Conservation (phyloP, 345 rosid species). For the Bretschneidera sinensis region DNA sequence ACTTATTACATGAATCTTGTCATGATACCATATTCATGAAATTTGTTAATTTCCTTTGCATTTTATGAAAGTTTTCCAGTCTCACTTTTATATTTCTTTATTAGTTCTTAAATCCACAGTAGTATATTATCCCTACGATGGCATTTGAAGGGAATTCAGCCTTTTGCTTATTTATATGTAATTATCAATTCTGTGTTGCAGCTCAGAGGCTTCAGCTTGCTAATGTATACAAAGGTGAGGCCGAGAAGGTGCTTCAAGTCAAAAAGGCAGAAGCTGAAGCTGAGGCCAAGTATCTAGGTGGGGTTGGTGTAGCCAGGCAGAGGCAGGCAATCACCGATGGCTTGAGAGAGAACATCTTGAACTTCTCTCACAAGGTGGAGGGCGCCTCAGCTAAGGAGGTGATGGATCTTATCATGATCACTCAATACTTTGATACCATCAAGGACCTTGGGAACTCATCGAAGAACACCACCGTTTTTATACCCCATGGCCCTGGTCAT, state of each 20-base stretch:
- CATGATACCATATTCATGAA: no score
- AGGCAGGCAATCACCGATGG: conserved; percentile 98
- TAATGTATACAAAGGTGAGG: conserved; percentile 98
- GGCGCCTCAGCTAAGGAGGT: conserved; percentile 94
- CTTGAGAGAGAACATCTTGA: conserved; percentile 86
- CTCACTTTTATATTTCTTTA: no score
- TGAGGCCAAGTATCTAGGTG: conserved; percentile 91
- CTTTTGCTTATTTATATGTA: not conserved
- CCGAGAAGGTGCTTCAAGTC: conserved; percentile 82
- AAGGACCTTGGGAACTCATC: conserved; percentile 91
- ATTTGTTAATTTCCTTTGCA: no score
- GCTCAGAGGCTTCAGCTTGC: conserved; percentile 99
- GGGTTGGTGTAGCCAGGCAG: conserved; percentile 96
- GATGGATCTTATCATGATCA: conserved; percentile 96
- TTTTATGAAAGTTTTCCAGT: no score
- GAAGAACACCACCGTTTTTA: conserved; percentile 87
- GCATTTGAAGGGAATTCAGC: not conserved
- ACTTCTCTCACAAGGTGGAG: conserved; percentile 85
- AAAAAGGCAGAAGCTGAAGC: conserved; percentile 97
- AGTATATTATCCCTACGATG: no score
- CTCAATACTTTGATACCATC: conserved; percentile 93
- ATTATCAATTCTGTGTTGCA: conserved; percentile 26
- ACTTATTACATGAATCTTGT: no score
- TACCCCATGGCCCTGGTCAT: conserved; percentile 98
- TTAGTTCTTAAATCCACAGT: no score